Evolutionary conservation across 1,139 yeast species (phyloP).

Genomic region (Saccharomyces pastorianus): DNA sequence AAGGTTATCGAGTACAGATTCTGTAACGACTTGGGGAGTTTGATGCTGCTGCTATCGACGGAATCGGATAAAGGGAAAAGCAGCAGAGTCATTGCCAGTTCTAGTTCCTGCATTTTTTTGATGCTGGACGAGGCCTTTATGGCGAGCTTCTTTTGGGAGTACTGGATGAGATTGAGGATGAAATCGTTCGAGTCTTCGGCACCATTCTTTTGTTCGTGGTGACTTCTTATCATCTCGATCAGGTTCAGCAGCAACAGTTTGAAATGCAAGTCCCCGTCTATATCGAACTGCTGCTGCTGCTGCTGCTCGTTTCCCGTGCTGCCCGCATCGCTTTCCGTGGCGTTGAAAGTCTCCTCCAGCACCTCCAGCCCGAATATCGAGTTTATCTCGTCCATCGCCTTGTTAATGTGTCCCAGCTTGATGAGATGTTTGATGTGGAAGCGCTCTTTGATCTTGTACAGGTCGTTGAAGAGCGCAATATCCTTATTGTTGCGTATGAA

Average conservation of each 20-base stretch:
- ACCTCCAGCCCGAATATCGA: constrained; percentile 23
- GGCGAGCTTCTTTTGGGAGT: constrained; percentile 55
- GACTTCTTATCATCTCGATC: constrained; percentile 55
- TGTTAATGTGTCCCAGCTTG: constrained; percentile 22
- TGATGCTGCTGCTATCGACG: constrained; percentile 27
- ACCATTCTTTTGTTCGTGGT: constrained; percentile 30
- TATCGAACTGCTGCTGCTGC: neutral
- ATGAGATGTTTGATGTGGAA: constrained; percentile 22
- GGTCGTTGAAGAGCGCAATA: constrained; percentile 20
- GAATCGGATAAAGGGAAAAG: constrained; percentile 41
- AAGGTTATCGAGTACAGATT: constrained; percentile 47
- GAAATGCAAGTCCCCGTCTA: constrained; percentile 44
- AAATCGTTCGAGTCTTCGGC: constrained; percentile 34
- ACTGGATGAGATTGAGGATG: constrained; percentile 47
- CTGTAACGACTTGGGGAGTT: constrained; percentile 47
- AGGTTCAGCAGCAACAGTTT: constrained; percentile 51
- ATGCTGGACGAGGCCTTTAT: constrained; percentile 46
- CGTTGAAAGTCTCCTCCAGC: constrained; percentile 12
- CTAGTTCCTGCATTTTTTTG: constrained; percentile 52
- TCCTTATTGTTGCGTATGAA: constrained; percentile 22
- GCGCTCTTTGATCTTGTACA: constrained; percentile 25
- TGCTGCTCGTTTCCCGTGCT: constrained; percentile 2
- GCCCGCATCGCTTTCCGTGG: constrained; percentile 2
- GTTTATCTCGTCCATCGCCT: constrained; percentile 26
- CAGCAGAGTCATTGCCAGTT: constrained; percentile 58